A percentile compares a stretch with the other conserved stretches of the same genome.
These are phyloP conservation scores for Allantophomopsis lycopodina DNA, from an alignment of 2,329 filamentous ascomycete genomes.

Conservation along the genomic window DNA sequence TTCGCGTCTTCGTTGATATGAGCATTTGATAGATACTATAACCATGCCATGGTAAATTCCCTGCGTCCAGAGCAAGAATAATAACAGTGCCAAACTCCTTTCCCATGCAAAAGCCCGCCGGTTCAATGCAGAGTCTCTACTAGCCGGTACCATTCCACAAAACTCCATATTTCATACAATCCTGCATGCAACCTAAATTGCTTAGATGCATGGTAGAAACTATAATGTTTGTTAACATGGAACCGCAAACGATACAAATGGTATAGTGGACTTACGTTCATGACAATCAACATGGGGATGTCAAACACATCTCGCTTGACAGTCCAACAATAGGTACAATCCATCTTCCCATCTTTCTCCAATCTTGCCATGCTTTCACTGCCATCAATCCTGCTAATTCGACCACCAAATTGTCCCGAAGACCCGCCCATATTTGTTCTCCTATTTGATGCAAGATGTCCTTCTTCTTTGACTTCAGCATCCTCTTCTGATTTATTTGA, in stretches of 20 bases:
- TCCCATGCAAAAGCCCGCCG: too few relatives aligned
- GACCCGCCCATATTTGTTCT: slow-evolving; percentile 20
- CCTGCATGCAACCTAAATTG: not conserved
- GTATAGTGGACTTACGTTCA: slow-evolving; percentile 64
- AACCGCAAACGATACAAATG: not conserved
- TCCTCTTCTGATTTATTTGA: slow-evolving; percentile 13
- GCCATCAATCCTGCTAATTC: slow-evolving; percentile 50
- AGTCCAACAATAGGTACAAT: slow-evolving; percentile 94
- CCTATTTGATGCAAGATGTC: slow-evolving; percentile 7
- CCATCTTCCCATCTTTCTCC: slow-evolving; percentile 79
- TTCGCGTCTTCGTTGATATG: too few relatives aligned
- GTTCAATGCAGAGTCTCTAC: too few relatives aligned
- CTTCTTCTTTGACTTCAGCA: slow-evolving; percentile 7
- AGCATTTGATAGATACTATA: too few relatives aligned
- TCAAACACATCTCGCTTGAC: slow-evolving; percentile 96
- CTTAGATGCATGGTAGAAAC: slow-evolving; percentile 1
- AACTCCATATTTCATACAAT: too few relatives aligned
- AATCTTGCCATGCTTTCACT: slow-evolving; percentile 72
- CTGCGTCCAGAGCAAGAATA: too few relatives aligned
- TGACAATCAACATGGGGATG: slow-evolving; percentile 96
- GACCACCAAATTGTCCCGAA: slow-evolving; percentile 26
- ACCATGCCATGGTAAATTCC: too few relatives aligned
- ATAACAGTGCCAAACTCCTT: too few relatives aligned
- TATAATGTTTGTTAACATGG: not conserved
- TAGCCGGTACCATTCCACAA: too few relatives aligned